phyloP scores from a whole-genome alignment of 768 basidiomycete species.

The Boletellus ananiceps region DNA sequence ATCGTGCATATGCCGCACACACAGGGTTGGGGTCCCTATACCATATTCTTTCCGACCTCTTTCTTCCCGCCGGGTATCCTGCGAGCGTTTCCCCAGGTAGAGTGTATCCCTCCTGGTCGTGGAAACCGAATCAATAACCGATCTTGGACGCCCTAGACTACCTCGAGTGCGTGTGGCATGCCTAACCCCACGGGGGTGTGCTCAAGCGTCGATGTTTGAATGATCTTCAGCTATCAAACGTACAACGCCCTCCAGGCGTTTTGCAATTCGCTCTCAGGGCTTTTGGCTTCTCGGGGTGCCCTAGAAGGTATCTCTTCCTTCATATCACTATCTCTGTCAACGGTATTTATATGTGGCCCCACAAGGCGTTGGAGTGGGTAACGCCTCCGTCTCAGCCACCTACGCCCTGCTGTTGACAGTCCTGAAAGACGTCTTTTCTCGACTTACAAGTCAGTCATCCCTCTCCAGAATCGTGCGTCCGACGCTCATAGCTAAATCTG shows the following conservation, averaged over 20 bases:
- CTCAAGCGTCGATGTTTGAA: neutral
- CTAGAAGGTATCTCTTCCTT: slow-evolving; percentile 48
- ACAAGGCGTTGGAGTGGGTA: slow-evolving; percentile 65
- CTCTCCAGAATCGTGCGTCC: no score
- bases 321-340: neutral
- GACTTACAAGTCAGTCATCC: slow-evolving; percentile 51
- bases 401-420: slow-evolving; percentile 60
- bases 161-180: slow-evolving; percentile 38
- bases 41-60: slow-evolving; percentile 34
- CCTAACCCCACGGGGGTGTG: slow-evolving; percentile 1
- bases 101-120: neutral
- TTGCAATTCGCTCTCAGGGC: slow-evolving; percentile 59
- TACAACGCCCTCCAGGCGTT: slow-evolving; percentile 66
- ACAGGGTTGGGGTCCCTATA: slow-evolving; percentile 1
- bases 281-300: slow-evolving; percentile 62
- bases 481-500: no score
- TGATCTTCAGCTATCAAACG: slow-evolving; percentile 51
- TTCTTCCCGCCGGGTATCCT: slow-evolving; percentile 62
- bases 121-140: neutral
- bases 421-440: slow-evolving; percentile 60
- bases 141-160: slow-evolving; percentile 40
- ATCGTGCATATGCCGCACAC: neutral
- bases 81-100: slow-evolving; percentile 56
- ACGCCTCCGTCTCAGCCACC: slow-evolving; percentile 61
- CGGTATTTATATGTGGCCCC: neutral